Evolutionary conservation across 2,329 filamentous ascomycete species (phyloP), one percentile per base, ranked within the genome.

Genomic region (Leptosphaerulina australis): DNA sequence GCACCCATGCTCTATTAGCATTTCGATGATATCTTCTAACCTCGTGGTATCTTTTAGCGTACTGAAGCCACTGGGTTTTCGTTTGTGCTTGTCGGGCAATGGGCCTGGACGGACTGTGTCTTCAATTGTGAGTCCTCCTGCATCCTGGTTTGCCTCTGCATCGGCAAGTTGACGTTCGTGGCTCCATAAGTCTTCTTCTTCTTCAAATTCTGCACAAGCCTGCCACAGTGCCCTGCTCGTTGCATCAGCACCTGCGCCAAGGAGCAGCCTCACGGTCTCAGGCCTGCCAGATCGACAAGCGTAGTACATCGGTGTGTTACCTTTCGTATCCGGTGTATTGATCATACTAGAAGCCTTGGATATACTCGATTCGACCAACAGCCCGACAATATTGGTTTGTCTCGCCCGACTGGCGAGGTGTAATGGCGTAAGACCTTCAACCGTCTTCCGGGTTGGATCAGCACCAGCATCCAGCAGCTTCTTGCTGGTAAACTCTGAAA

Each of bases 371-470:
- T 50, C 51, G 12, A 59, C 34, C 5, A 67, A 38, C 18, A 73
- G 11, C 0, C 70, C 72, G 0, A 77, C 54, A 2, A 67, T 61
- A 17, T 77, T 76, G 31, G 55, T 58, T 28, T 72, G 54, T 18
- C 71, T 56, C 3, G 58, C 51, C 10, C 67, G 64, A 3, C 72
- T 64, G 1, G 76, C 74, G 14, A 79, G 43, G 36, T 79, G 77
- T 3, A 80, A 62, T 4, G 71, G 59, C 3, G 68, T 77, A 34
- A 72, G 56, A 0, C 71, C 71, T 5, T 75, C 66, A 3, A 64
- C 10, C 0, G 74, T 76, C 0, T 38, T 18, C 1, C 58, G 50
- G 0, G 39, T 52, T 0, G 71, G 59, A 61, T 78, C 62, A 0
- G 75, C 75, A 3, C 76, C 74, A 3, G 65, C 64, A 3, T 66